Conservation (phyloP, 78 protist species). For the Ministeria vibrans region DNA sequence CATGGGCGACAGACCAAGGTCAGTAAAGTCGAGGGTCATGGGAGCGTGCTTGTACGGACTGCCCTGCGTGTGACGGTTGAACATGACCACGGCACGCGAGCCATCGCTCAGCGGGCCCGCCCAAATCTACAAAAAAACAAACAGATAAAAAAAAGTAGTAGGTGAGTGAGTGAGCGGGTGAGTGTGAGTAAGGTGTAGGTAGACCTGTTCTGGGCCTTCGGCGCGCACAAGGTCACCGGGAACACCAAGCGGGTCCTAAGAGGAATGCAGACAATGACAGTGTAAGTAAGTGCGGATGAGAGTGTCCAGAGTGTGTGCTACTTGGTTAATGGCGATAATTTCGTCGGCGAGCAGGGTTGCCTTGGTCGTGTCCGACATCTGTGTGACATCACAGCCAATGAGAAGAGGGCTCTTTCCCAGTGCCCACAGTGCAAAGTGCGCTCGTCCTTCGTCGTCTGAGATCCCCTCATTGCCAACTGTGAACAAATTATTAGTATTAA, state of each 20-base stretch:
- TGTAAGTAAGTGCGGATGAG: conserved; percentile 43
- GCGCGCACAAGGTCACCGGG: conserved; percentile 30
- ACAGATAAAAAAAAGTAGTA: too few species aligned
- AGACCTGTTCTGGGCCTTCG: too few species aligned
- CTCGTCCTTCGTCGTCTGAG: conserved; percentile 39
- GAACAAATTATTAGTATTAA: conserved; percentile 33
- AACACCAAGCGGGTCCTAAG: conserved; percentile 56
- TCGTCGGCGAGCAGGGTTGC: conserved; percentile 28
- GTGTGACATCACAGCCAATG: conserved; percentile 49
- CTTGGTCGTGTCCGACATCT: conserved; percentile 16
- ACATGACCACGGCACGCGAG: conserved; percentile 1
- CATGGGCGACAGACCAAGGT: background rate
- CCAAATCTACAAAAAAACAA: conserved; percentile 10
- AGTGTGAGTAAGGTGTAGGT: too few species aligned
- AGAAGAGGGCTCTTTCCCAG: conserved; percentile 57
- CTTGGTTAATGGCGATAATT: conserved; percentile 63
- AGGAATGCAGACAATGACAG: conserved; percentile 43
- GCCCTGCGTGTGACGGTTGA: background rate
- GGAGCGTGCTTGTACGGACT: too few species aligned
- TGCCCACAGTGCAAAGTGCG: conserved; percentile 61
- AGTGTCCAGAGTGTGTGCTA: conserved; percentile 25
- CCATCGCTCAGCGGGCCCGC: conserved; percentile 17
- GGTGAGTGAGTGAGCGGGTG: too few species aligned
- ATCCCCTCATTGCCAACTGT: conserved; percentile 68
- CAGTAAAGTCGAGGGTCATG: background rate